These are phyloP conservation scores for Ilyonectria robusta DNA, from an alignment of 2,329 filamentous ascomycete genomes.

Conservation along the genomic window DNA sequence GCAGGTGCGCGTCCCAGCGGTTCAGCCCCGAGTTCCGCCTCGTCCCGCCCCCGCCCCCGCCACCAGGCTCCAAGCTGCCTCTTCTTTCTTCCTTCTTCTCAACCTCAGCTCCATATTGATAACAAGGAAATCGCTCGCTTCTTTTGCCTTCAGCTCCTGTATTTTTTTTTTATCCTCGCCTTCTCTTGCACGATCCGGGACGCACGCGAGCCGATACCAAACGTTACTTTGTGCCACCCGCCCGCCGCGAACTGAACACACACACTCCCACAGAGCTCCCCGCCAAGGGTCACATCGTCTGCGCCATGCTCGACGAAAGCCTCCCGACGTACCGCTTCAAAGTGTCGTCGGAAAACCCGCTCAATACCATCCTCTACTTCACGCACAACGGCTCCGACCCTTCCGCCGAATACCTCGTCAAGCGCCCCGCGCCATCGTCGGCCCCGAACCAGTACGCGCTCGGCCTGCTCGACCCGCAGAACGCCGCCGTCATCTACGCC, in stretches of 20 bases:
- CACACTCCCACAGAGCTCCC: slow-evolving; percentile 2
- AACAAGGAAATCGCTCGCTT: slow-evolving; percentile 14
- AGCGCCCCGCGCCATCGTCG: slow-evolving; percentile 76
- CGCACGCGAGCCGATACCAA: background rate
- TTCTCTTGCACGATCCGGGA: background rate
- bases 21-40: slow-evolving; percentile 26
- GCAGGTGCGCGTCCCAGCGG: slow-evolving; percentile 7
- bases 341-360: slow-evolving; percentile 65
- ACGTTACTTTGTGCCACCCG: background rate
- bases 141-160: background rate
- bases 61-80: slow-evolving; percentile 6
- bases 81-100: background rate
- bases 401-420: slow-evolving; percentile 83
- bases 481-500: slow-evolving; percentile 85
- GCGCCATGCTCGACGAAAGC: slow-evolving; percentile 89
- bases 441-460: slow-evolving; percentile 89
- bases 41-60: slow-evolving; percentile 27
- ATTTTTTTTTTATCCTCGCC: background rate
- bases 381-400: slow-evolving; percentile 85
- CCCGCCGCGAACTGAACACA: slow-evolving; percentile 1
- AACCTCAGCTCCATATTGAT: slow-evolving; percentile 13
- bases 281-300: slow-evolving; percentile 10
- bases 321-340: slow-evolving; percentile 80
- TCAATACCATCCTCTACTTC: slow-evolving; percentile 71
- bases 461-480: slow-evolving; percentile 86